Evolutionary conservation across 225 moss, liverwort and hornwort genomes (phyloP).

Genomic region (Polytrichum formosum): DNA sequence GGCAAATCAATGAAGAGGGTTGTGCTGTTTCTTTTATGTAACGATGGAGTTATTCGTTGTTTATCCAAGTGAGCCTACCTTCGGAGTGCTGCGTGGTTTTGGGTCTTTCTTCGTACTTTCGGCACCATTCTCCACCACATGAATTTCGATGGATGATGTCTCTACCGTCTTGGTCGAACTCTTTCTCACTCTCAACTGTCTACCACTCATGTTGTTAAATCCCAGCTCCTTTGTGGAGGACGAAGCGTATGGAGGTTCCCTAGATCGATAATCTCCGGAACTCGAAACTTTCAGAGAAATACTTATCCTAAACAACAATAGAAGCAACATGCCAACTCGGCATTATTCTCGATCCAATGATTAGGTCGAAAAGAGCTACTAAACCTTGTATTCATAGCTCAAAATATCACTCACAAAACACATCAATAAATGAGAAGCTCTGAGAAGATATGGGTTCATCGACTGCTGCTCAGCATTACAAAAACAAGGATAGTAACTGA

Average conservation of each 20-base stretch:
- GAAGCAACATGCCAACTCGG: not conserved
- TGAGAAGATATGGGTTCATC: not conserved
- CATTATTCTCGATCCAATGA: not conserved
- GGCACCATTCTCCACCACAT: conserved; percentile 22
- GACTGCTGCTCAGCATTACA: not conserved
- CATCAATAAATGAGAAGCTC: not conserved
- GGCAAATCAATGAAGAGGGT: too few relatives aligned
- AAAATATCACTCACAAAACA: not conserved
- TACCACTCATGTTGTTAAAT: conserved; percentile 30
- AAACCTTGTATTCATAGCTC: not conserved
- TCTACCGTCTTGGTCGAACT: conserved; percentile 16
- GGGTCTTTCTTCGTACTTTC: conserved; percentile 5
- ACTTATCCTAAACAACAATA: not conserved
- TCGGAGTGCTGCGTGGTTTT: conserved; percentile 3
- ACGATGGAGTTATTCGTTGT: too few relatives aligned
- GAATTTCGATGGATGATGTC: conserved; percentile 7
- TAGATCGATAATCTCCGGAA: conserved; percentile 8
- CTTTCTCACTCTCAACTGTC: conserved; percentile 39
- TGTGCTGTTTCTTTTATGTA: too few relatives aligned
- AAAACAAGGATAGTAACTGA: not conserved
- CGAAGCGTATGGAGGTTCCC: conserved; percentile 15
- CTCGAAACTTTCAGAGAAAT: not conserved
- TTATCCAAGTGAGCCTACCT: conserved; percentile 17
- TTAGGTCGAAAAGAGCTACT: not conserved
- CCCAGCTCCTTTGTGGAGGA: conserved; percentile 15